phyloP scores from a whole-genome alignment of 208 protist species.

The Leishmania major region DNA sequence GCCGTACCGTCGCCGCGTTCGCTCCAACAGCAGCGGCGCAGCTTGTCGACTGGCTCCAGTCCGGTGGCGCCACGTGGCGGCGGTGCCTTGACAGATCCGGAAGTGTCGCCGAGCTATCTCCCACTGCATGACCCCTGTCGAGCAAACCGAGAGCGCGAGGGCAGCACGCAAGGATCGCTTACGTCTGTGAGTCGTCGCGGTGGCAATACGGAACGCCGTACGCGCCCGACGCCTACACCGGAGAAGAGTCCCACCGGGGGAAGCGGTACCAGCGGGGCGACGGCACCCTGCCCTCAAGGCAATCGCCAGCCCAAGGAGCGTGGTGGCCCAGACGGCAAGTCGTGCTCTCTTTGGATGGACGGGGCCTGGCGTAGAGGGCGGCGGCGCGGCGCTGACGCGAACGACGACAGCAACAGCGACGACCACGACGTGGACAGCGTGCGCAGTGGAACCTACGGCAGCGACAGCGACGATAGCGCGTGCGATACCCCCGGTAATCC shows the following conservation, averaged over 20 bases:
- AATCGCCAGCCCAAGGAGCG: constrained; percentile 1
- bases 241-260: constrained; percentile 2
- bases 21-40: constrained; percentile 13
- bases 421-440: not conserved
- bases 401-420: constrained; percentile 7
- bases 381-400: not conserved
- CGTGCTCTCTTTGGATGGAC: not conserved
- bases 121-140: not conserved
- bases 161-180: not conserved
- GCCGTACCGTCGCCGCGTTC: not conserved
- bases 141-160: not conserved
- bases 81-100: constrained; percentile 14
- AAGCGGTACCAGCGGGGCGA: not conserved
- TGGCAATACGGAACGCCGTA: not conserved
- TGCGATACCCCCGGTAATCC: constrained; percentile 44
- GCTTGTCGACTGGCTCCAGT: constrained; percentile 10
- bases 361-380: not conserved
- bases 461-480: constrained; percentile 9
- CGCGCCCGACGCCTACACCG: constrained; percentile 1
- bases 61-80: not conserved
- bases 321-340: not conserved
- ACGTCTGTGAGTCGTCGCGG: constrained; percentile 26
- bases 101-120: constrained; percentile 18
- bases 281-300: not conserved
- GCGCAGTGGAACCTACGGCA: not conserved